Percentiles rank a stretch among this genome's conserved stretches.
These are phyloP conservation scores for Xylariaceae sp. DNA, from an alignment of 2,329 filamentous ascomycete genomes.

Conservation along the genomic window DNA sequence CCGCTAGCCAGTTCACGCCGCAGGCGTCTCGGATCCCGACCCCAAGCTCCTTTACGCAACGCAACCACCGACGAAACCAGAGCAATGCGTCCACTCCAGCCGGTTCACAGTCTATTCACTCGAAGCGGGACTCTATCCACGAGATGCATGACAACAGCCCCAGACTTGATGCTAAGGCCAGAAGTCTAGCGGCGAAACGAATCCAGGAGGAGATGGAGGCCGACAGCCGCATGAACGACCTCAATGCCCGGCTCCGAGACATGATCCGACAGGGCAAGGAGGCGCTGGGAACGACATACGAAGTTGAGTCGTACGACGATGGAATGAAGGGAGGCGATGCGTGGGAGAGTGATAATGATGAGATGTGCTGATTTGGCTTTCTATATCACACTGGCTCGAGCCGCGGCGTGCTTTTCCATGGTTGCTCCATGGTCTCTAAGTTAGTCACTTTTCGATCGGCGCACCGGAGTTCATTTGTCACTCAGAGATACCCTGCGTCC, in stretches of 20 bases:
- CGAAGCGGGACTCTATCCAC: slow-evolving; percentile 21
- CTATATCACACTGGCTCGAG: neutral
- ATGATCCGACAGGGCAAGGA: slow-evolving; percentile 89
- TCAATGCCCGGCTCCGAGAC: slow-evolving; percentile 73
- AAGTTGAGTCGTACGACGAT: slow-evolving; percentile 48
- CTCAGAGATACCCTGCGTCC: slow-evolving; percentile 9
- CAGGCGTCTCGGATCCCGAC: slow-evolving; percentile 29
- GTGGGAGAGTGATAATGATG: slow-evolving; percentile 37
- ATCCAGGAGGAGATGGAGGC: slow-evolving; percentile 69
- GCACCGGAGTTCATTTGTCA: slow-evolving; percentile 1
- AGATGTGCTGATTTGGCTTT: neutral
- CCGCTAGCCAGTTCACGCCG: slow-evolving; percentile 20
- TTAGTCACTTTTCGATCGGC: slow-evolving; percentile 4
- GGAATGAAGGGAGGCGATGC: slow-evolving; percentile 22
- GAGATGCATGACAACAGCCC: slow-evolving; percentile 40
- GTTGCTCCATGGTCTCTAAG: neutral
- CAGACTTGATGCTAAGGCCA: slow-evolving; percentile 60
- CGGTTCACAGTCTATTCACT: slow-evolving; percentile 23
- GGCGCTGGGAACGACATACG: slow-evolving; percentile 70
- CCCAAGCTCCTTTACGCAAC: slow-evolving; percentile 25
- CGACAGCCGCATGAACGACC: slow-evolving; percentile 70
- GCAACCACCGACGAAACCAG: slow-evolving; percentile 41
- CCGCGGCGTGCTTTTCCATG: neutral
- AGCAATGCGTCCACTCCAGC: slow-evolving; percentile 42
- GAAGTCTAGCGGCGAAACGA: slow-evolving; percentile 65